A percentile compares a stretch with the other conserved stretches of the same genome.
phyloP scores from a whole-genome alignment of 192 early-diverging fungal species.

The Entomortierella beljakovae region DNA sequence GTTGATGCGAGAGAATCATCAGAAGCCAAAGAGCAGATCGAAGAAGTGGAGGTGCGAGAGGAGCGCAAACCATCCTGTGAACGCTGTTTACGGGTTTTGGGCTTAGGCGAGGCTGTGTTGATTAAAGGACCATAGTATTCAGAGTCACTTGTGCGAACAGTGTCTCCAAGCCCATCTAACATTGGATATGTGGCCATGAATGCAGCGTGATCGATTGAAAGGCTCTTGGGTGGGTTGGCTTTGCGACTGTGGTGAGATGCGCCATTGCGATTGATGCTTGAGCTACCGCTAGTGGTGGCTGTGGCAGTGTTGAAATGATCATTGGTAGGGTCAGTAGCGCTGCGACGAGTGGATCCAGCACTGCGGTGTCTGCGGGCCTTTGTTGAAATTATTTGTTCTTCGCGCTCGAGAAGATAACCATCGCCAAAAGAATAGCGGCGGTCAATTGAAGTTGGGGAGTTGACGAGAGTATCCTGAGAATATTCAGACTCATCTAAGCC shows the following conservation, averaged over 20 bases:
- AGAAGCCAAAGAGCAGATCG: conserved; percentile 35
- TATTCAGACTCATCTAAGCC: conserved; percentile 2
- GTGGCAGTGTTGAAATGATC: background rate
- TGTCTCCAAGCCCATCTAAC: conserved; percentile 43
- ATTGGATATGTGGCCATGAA: conserved; percentile 45
- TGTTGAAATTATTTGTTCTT: background rate
- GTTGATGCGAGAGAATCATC: conserved; percentile 16
- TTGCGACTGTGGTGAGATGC: conserved; percentile 4
- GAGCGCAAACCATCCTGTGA: conserved; percentile 21
- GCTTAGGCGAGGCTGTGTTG: background rate
- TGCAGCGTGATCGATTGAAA: conserved; percentile 44
- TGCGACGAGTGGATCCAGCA: conserved; percentile 15
- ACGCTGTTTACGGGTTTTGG: conserved; percentile 8
- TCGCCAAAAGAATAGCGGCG: conserved; percentile 19
- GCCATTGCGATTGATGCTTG: conserved; percentile 6
- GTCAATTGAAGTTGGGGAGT: background rate
- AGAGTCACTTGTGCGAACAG: conserved; percentile 5
- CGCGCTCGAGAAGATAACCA: conserved; percentile 9
- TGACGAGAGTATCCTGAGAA: conserved; percentile 9
- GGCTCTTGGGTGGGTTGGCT: conserved; percentile 10
- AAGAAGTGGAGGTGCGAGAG: conserved; percentile 25
- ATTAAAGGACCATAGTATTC: conserved; percentile 22
- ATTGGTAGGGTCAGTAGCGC: conserved; percentile 3
- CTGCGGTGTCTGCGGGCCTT: conserved; percentile 43
- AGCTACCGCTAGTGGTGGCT: background rate